A percentile compares a stretch with the other conserved stretches of the same genome.
Evolutionary conservation across 306 rosid genomes (phyloP).

Genomic region (Argentina anserina): DNA sequence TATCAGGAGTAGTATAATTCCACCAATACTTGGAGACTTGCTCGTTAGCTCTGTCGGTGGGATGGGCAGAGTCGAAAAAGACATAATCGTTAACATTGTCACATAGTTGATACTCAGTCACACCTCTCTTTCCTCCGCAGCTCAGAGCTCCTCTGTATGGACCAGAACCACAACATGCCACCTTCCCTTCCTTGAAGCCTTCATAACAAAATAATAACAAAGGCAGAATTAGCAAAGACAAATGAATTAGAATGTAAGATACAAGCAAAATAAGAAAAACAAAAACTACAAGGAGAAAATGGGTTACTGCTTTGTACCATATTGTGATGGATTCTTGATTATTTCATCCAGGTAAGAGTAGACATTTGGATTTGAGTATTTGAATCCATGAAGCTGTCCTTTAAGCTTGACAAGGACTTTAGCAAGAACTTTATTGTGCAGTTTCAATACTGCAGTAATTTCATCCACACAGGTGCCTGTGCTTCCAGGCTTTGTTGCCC

Average conservation of each 20-base stretch:
- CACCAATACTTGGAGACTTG: slow-evolving; percentile 30
- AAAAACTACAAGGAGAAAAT: no score
- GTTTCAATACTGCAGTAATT: background rate
- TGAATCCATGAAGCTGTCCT: slow-evolving; percentile 14
- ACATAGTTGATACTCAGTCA: slow-evolving; percentile 34
- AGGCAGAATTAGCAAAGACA: background rate
- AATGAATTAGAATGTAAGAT: background rate
- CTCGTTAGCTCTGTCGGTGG: slow-evolving; percentile 7
- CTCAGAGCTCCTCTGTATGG: slow-evolving; percentile 15
- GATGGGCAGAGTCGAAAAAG: slow-evolving; percentile 45
- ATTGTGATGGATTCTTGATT: slow-evolving; percentile 24
- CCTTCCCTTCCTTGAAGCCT: slow-evolving; percentile 32
- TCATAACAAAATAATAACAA: background rate
- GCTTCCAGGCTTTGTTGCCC: background rate
- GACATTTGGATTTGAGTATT: slow-evolving; percentile 9
- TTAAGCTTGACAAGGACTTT: background rate
- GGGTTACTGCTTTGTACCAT: slow-evolving; percentile 6
- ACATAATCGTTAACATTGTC: slow-evolving; percentile 23
- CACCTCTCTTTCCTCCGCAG: slow-evolving; percentile 35
- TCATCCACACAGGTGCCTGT: slow-evolving; percentile 16
- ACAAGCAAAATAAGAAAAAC: background rate
- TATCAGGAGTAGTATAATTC: slow-evolving; percentile 21
- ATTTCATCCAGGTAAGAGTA: slow-evolving; percentile 6
- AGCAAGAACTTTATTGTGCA: slow-evolving; percentile 17
- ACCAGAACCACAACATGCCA: slow-evolving; percentile 34